These are phyloP conservation scores for Monilinia polystroma DNA, from an alignment of 2,329 filamentous ascomycete species.

Conservation along the genomic window DNA sequence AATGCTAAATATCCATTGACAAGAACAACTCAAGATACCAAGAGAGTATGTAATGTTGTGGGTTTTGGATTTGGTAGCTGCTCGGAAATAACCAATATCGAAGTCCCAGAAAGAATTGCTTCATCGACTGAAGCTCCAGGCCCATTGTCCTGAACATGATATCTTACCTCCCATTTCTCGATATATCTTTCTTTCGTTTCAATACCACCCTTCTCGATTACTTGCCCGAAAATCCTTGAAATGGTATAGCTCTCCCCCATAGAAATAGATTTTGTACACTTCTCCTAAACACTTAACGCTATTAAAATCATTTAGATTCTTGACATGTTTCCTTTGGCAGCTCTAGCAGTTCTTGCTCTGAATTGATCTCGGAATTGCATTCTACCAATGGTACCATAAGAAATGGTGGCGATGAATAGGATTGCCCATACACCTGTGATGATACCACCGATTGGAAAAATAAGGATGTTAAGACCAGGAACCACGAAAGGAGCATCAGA, in stretches of 20 bases:
- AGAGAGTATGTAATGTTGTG: not conserved
- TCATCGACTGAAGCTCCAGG: not conserved
- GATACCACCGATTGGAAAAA: constrained; percentile 69
- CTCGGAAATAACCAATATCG: not conserved
- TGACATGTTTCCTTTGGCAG: constrained; percentile 40
- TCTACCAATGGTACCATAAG: constrained; percentile 64
- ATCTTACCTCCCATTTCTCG: not conserved
- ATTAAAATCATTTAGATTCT: constrained; percentile 30
- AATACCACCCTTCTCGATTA: constrained; percentile 1
- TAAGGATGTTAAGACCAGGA: constrained; percentile 65
- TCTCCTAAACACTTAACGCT: not conserved
- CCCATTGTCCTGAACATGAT: not conserved
- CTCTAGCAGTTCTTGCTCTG: constrained; percentile 50
- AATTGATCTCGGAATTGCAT: constrained; percentile 66
- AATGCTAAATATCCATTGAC: not conserved
- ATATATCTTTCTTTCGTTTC: not conserved
- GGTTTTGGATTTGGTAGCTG: not conserved
- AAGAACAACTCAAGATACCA: not conserved
- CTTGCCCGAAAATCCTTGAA: constrained; percentile 14
- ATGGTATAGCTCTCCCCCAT: constrained; percentile 10
- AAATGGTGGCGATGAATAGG: constrained; percentile 57
- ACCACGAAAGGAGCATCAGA: constrained; percentile 58
- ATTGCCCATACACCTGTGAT: constrained; percentile 63
- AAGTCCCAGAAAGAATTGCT: not conserved
- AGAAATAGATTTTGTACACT: constrained; percentile 15